These are phyloP conservation scores for Pyricularia sp. DNA, from an alignment of 2,329 filamentous ascomycete genomes.

Conservation along the genomic window DNA sequence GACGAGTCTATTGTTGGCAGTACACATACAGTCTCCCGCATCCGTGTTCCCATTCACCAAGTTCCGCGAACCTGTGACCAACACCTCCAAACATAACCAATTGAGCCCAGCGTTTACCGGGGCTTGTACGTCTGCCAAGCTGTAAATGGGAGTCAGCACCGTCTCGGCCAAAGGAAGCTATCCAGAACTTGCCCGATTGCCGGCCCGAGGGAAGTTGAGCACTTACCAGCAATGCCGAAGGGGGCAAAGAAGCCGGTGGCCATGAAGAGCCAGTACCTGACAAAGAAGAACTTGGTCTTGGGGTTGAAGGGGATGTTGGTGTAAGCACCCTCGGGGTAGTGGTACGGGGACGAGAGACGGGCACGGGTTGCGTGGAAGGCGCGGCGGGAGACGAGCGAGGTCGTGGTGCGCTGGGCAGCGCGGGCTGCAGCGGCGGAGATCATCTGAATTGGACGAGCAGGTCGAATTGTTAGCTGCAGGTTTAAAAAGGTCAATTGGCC, in stretches of 20 bases:
- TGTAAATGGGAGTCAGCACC: constrained; percentile 16
- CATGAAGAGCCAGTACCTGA: constrained; percentile 73
- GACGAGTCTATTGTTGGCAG: constrained; percentile 12
- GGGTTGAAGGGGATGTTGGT: constrained; percentile 97
- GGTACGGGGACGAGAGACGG: constrained; percentile 84
- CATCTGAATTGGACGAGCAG: constrained; percentile 50
- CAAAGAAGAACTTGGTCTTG: constrained; percentile 72
- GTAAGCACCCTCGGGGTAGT: constrained; percentile 94
- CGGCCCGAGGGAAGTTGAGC: constrained; percentile 1
- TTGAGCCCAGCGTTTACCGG: constrained; percentile 20
- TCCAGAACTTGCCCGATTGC: background rate
- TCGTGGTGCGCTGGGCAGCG: constrained; percentile 50
- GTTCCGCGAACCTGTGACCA: background rate
- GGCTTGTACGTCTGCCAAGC: constrained; percentile 42
- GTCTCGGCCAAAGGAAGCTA: background rate
- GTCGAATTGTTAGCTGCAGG: background rate
- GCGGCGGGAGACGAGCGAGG: constrained; percentile 56
- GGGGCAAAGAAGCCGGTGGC: constrained; percentile 49
- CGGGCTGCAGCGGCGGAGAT: constrained; percentile 61
- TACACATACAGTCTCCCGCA: constrained; percentile 9
- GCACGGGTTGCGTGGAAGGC: constrained; percentile 86
- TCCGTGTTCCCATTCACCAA: constrained; percentile 6
- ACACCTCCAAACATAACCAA: background rate
- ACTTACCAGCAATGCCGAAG: constrained; percentile 55
- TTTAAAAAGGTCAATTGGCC: background rate